phyloP scores from a whole-genome alignment of 2,329 filamentous ascomycete species.

The Talaromyces funiculosus region DNA sequence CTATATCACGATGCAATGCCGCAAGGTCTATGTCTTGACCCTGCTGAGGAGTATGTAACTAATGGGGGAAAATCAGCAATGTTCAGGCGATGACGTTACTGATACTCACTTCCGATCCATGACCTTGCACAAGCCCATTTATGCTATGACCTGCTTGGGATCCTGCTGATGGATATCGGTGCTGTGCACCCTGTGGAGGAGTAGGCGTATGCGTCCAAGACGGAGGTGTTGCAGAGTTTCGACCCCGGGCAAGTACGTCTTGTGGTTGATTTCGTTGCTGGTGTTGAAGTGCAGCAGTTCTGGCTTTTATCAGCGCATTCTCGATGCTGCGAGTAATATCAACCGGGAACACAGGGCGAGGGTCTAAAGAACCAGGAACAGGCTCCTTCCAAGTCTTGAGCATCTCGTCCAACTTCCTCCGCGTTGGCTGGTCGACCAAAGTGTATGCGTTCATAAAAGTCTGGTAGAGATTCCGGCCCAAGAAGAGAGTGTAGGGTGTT shows the following conservation, averaged over 20 bases:
- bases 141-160: constrained; percentile 25
- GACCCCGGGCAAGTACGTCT: constrained; percentile 50
- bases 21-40: constrained; percentile 52
- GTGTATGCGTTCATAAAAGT: constrained; percentile 97
- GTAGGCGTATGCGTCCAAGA: constrained; percentile 69
- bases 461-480: constrained; percentile 82
- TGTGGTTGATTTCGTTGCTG: constrained; percentile 49
- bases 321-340: constrained; percentile 89
- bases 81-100: neutral
- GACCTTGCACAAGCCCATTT: constrained; percentile 26
- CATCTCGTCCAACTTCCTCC: constrained; percentile 94
- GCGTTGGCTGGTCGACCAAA: constrained; percentile 73
- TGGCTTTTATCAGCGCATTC: constrained; percentile 83
- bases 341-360: constrained; percentile 81
- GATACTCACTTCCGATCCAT: constrained; percentile 19
- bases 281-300: constrained; percentile 49
- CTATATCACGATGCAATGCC: constrained; percentile 75
- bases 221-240: constrained; percentile 48
- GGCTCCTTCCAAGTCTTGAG: constrained; percentile 97
- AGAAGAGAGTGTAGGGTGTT: constrained; percentile 92
- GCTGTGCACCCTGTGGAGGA: constrained; percentile 51
- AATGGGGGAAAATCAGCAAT: constrained; percentile 9
- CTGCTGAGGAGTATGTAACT: constrained; percentile 27
- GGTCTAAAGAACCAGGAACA: constrained; percentile 86
- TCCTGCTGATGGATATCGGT: constrained; percentile 35